phyloP scores from a whole-genome alignment of 1,284 basidiomycete genomes.

The Puccinia triticina region DNA sequence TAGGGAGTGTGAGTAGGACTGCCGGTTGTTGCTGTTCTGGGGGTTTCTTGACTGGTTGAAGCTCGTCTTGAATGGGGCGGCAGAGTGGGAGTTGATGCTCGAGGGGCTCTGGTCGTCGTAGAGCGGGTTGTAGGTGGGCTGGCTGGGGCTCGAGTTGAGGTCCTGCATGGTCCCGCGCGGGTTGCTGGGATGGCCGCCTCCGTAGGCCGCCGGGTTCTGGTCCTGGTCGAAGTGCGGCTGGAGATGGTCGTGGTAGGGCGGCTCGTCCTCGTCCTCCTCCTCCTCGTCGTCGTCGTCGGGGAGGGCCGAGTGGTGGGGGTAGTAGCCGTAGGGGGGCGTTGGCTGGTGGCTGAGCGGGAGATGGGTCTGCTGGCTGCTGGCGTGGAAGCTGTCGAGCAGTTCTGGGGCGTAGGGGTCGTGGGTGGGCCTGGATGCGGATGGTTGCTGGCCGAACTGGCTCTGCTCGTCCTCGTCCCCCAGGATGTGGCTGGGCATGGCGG shows the following conservation, averaged over 20 bases:
- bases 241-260: background rate
- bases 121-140: background rate
- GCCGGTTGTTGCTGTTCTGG: background rate
- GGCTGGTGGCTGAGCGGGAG: constrained; percentile 8
- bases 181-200: constrained; percentile 42
- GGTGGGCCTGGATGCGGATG: background rate
- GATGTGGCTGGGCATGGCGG: constrained; percentile 35
- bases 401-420: constrained; percentile 5
- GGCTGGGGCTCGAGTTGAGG: background rate
- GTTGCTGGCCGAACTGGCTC: background rate
- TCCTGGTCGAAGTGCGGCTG: constrained; percentile 19
- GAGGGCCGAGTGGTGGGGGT: constrained; percentile 1
- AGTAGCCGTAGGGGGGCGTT: constrained; percentile 20
- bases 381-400: constrained; percentile 6
- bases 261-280: background rate
- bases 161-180: constrained; percentile 44
- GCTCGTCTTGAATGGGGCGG: background rate
- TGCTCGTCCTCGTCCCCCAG: constrained; percentile 22
- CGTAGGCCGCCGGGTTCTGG: constrained; percentile 43
- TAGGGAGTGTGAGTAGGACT: background rate
- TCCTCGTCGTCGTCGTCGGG: constrained; percentile 13
- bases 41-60: background rate
- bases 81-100: constrained; percentile 6
- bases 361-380: background rate
- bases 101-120: constrained; percentile 22